A percentile compares a stretch with the other conserved stretches of the same genome.
phyloP scores from a whole-genome alignment of 176 grass and related monocot species.

The Avena sativa region DNA sequence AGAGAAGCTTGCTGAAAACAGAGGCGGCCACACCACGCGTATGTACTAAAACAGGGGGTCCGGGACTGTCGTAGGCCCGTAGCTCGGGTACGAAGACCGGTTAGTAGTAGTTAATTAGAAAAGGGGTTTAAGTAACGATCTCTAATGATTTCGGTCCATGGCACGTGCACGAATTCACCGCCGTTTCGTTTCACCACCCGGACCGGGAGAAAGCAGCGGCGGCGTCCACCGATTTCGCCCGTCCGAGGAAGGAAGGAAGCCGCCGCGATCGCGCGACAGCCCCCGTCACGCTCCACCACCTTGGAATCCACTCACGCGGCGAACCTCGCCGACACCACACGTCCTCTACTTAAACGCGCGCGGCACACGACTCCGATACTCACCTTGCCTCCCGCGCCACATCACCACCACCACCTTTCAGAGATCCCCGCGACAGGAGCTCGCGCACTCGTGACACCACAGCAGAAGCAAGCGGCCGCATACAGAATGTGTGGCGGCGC shows the following conservation, averaged over 20 bases:
- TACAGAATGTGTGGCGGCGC: constrained; percentile 52
- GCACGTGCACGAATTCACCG: not conserved
- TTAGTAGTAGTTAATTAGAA: too few species aligned
- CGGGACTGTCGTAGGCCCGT: not conserved
- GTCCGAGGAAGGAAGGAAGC: constrained; percentile 38
- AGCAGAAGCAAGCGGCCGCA: not conserved
- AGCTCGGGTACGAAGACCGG: too few species aligned
- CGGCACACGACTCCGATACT: constrained; percentile 27
- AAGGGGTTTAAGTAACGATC: too few species aligned
- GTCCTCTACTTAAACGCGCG: constrained; percentile 43
- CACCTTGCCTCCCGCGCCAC: not conserved
- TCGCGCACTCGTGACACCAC: not conserved
- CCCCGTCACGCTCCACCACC: not conserved
- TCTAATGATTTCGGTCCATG: too few species aligned
- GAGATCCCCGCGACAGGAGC: not conserved
- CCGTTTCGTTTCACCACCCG: not conserved
- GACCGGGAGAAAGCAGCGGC: not conserved
- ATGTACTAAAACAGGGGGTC: not conserved
- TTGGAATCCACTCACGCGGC: not conserved
- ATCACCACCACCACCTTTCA: not conserved
- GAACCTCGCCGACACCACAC: not conserved
- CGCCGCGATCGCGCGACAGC: not conserved
- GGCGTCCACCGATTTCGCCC: constrained; percentile 17
- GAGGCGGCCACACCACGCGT: constrained; percentile 14
- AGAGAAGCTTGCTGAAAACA: not conserved